A percentile compares a stretch with the other conserved stretches of the same genome.
These are phyloP conservation scores for Cystofilobasidium ferigula DNA, from an alignment of 768 basidiomycete genomes.

Conservation along the genomic window DNA sequence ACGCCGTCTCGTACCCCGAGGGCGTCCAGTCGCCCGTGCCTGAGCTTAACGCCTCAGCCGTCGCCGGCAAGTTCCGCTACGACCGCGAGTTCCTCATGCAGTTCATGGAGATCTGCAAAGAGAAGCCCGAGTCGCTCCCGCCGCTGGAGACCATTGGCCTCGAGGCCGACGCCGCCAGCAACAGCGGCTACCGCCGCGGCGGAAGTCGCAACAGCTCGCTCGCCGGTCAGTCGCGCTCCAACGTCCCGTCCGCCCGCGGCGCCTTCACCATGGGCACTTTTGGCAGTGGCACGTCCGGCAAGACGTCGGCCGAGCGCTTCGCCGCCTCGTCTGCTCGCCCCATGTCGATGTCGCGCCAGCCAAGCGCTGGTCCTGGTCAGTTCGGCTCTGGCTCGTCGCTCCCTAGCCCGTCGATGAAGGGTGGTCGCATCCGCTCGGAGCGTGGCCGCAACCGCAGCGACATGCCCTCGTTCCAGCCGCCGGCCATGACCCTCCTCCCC, in stretches of 20 bases:
- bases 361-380: constrained; percentile 29
- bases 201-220: constrained; percentile 12
- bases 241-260: constrained; percentile 5
- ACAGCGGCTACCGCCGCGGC: constrained; percentile 13
- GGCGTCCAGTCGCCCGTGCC: constrained; percentile 68
- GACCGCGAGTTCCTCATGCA: constrained; percentile 95
- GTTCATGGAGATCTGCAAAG: constrained; percentile 88
- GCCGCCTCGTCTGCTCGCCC: constrained; percentile 25
- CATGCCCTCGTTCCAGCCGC: constrained; percentile 18
- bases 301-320: constrained; percentile 25
- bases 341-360: constrained; percentile 50
- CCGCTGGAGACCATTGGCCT: constrained; percentile 83
- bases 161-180: constrained; percentile 53
- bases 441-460: constrained; percentile 71
- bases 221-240: constrained; percentile 14
- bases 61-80: constrained; percentile 90
- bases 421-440: constrained; percentile 60
- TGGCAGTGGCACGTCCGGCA: constrained; percentile 25
- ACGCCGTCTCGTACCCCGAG: constrained; percentile 65
- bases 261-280: constrained; percentile 31
- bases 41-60: constrained; percentile 71
- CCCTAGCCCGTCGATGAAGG: constrained; percentile 18
- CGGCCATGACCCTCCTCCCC: constrained; percentile 24
- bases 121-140: constrained; percentile 83
- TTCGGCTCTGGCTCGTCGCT: constrained; percentile 1